Evolutionary conservation across 2,329 filamentous ascomycete genomes (phyloP), one percentile per base, ranked within the genome.

Genomic region (Aspergillus sp.): DNA sequence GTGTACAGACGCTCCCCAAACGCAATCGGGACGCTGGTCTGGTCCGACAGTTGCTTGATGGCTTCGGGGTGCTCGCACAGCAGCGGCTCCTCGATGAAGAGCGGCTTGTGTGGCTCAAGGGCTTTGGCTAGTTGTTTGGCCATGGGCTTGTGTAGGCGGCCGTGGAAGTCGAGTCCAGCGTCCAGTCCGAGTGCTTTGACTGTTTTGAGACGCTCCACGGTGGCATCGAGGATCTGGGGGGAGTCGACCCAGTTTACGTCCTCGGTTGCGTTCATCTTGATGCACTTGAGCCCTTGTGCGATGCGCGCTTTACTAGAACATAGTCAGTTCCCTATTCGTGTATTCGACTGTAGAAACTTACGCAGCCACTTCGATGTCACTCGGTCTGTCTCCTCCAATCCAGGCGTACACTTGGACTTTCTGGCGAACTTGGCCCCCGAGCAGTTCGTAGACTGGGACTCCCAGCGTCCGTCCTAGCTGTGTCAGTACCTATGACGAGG

Each of bases 241-340:
- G 87, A 88, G 71, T 93, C 90, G 0, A 93, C 82, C 89, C 89
- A 92, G 45, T 47, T 47, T 0, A 62, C 73, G 61, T 91, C 89
- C 67, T 89, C 87, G 0, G 89, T 92, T 5, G 83, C 89, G 68
- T 91, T 80, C 89, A 93, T 92, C 70, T 92, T 92, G 54, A 91
- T 61, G 37, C 68, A 70, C 58, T 72, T 72, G 60, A 77, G 70
- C 1, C 79, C 68, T 89, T 90, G 12, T 93, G 68, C 71, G 13
- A 74, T 68, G 30, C 75, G 71, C 5, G 70, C 72, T 65, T 73
- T 75, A 4, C 27, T 30, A 30, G 8, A 30, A 30, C 3, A 3
- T 30, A 30, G 9, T 30, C 27, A 30, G 27, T n/a, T n/a, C n/a
- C 27, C 2, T 30, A 11, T 9, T 30, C 9, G 1, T 30, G 9